phyloP scores from a whole-genome alignment of 1,284 basidiomycete genomes.

The Pholiota adiposa region DNA sequence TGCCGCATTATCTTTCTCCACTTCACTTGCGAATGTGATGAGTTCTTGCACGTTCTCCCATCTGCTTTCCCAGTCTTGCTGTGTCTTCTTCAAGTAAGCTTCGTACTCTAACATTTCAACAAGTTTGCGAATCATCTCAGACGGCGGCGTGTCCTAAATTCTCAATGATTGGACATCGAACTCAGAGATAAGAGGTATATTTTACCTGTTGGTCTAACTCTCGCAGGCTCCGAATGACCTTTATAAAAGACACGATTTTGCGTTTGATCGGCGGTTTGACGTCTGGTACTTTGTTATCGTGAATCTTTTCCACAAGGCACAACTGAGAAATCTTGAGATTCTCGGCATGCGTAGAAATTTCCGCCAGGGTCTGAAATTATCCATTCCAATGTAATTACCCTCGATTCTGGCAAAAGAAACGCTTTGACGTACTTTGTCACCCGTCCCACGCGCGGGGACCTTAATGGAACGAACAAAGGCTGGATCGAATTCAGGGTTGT shows the following conservation, averaged over 20 bases:
- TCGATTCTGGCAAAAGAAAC: neutral
- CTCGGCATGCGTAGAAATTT: conserved; percentile 61
- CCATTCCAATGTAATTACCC: neutral
- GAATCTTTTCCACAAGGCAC: conserved; percentile 64
- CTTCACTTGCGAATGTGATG: conserved; percentile 69
- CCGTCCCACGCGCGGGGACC: conserved; percentile 75
- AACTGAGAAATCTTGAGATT: conserved; percentile 59
- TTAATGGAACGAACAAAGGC: conserved; percentile 84
- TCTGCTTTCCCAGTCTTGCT: conserved; percentile 75
- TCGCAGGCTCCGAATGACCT: conserved; percentile 57
- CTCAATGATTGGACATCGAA: conserved; percentile 4
- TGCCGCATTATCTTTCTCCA: conserved; percentile 34
- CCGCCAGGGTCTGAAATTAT: conserved; percentile 56
- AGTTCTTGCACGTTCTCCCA: conserved; percentile 91
- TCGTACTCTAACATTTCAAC: conserved; percentile 70
- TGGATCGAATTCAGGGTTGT: conserved; percentile 80
- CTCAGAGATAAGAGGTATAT: neutral
- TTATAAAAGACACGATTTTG: conserved; percentile 66
- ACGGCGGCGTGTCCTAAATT: conserved; percentile 60
- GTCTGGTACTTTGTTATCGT: conserved; percentile 61
- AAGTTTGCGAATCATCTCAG: conserved; percentile 67
- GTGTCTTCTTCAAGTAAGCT: conserved; percentile 70
- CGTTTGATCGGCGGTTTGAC: conserved; percentile 69
- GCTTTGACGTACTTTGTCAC: conserved; percentile 70
- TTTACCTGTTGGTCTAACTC: conserved; percentile 59